Conservation (phyloP, 352 stramenopile genomes). For the Pythium myriotylum region DNA sequence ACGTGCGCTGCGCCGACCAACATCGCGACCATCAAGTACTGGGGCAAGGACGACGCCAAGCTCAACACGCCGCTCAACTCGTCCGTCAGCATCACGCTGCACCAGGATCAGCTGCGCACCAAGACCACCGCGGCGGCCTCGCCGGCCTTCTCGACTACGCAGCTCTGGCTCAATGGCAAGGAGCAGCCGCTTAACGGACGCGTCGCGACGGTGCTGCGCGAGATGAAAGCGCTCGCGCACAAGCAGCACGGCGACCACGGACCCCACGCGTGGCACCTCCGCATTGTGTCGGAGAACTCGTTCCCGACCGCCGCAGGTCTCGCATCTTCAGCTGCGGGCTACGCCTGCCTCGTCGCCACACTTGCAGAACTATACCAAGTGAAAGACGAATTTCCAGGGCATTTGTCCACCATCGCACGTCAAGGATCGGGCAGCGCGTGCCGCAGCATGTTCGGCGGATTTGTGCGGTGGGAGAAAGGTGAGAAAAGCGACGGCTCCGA, state of each 20-base stretch:
- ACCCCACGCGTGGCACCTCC: constrained; percentile 55
- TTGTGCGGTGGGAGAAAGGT: constrained; percentile 97
- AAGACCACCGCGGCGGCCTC: constrained; percentile 92
- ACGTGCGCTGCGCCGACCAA: constrained; percentile 96
- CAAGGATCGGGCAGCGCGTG: constrained; percentile 96
- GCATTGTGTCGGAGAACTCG: constrained; percentile 97
- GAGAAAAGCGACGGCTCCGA: constrained; percentile 65
- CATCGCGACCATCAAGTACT: constrained; percentile 99
- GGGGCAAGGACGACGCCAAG: constrained; percentile 92
- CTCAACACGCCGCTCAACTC: constrained; percentile 98
- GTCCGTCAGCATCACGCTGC: constrained; percentile 96
- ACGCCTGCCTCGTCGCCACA: constrained; percentile 92
- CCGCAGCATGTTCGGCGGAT: constrained; percentile 95
- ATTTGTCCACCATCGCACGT: constrained; percentile 92
- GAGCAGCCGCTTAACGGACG: constrained; percentile 84
- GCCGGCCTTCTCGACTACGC: constrained; percentile 77
- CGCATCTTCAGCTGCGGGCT: constrained; percentile 97
- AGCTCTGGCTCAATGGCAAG: constrained; percentile 96
- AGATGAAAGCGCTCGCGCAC: constrained; percentile 58
- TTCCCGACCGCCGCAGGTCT: constrained; percentile 98
- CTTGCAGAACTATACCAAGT: constrained; percentile 90
- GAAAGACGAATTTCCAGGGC: constrained; percentile 87
- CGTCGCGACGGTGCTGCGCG: constrained; percentile 70
- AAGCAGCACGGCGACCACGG: constrained; percentile 23
- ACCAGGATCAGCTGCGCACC: constrained; percentile 94